Evolutionary conservation across 345 rosid species (phyloP), one percentile per base, ranked within the genome.

Genomic region (Nasturtium officinale): DNA sequence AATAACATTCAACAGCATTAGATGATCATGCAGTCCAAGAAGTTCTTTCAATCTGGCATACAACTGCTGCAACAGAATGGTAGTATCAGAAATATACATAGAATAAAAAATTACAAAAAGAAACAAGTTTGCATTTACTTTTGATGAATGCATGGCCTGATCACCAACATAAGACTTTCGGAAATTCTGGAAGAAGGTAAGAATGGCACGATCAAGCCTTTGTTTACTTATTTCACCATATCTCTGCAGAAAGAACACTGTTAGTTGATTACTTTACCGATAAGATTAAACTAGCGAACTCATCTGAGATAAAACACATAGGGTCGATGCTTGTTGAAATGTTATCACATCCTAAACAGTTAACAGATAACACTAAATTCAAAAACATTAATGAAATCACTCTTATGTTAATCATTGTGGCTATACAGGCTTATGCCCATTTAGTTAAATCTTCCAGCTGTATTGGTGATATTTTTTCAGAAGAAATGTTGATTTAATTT

Each of bases 121-220:
- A 61, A 47, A 46, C 21, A 65, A 45, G 23, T 54, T 65, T 21
- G 62, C 56, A 70, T 71, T 79, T 86, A 96, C 99, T 91, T 96
- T 96, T 52, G 98, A 87, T 59, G 99, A 90, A 80, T 96, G 98
- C 85, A 92, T 90, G 4, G 99, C 99, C 83, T 96, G 99, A 80
- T 96, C 99, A 69, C 99, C 99, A 23, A 96, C 92, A 68, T 96
- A 96, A 75, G 99, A 96, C 90, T 92, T 90, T 32, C 94, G 86
- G 66, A 96, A 96, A 86, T 96, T 87, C 85, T 96, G 99, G 80
- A 96, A 96, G 91, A 96, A 96, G 38, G 88, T 84, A 21, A 96
- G 97, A 82, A 96, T 87, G 72, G 98, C 99, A 61, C 96, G 92
- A 77, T 96, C 99, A 78, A 96, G 98, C 82, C 99, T 83, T 81